Conservation (phyloP, 2,329 filamentous ascomycete species). For the Penicillium crustosum region DNA sequence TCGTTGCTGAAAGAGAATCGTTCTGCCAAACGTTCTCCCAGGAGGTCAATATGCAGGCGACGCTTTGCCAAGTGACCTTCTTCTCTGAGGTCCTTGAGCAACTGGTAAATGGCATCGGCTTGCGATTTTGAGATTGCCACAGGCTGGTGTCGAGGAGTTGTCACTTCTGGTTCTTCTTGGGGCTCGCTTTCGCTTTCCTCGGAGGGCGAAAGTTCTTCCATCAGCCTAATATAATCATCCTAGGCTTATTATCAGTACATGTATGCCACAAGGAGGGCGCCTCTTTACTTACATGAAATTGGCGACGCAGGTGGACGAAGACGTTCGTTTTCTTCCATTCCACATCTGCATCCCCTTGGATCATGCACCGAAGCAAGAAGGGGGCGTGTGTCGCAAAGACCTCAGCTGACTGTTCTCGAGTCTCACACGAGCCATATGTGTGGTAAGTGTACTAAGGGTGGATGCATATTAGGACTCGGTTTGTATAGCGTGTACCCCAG, state of each 20-base stretch:
- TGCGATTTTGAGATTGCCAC: constrained; percentile 34
- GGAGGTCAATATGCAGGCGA: constrained; percentile 39
- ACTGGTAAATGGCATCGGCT: constrained; percentile 38
- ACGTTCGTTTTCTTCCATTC: constrained; percentile 47
- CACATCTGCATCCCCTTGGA: constrained; percentile 46
- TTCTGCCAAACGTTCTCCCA: constrained; percentile 33
- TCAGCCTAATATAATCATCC: constrained; percentile 37
- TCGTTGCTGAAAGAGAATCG: constrained; percentile 35
- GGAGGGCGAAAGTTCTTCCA: constrained; percentile 27
- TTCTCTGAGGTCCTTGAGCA: constrained; percentile 41
- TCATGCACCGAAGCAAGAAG: constrained; percentile 50
- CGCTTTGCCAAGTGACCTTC: constrained; percentile 44
- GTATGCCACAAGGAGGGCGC: background rate
- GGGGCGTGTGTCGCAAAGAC: constrained; percentile 47
- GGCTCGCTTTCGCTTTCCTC: constrained; percentile 19
- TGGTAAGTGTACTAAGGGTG: constrained; percentile 42
- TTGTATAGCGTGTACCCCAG: background rate
- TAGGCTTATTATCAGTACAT: constrained; percentile 12
- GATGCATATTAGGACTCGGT: background rate
- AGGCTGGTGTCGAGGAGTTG: constrained; percentile 27
- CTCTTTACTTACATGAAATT: constrained; percentile 39
- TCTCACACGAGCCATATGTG: constrained; percentile 44
- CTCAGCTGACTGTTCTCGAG: constrained; percentile 48
- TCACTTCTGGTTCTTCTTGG: constrained; percentile 22
- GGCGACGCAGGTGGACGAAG: constrained; percentile 45